These are phyloP conservation scores for Pichia sp. DNA, from an alignment of 1,139 yeast genomes.

Conservation along the genomic window DNA sequence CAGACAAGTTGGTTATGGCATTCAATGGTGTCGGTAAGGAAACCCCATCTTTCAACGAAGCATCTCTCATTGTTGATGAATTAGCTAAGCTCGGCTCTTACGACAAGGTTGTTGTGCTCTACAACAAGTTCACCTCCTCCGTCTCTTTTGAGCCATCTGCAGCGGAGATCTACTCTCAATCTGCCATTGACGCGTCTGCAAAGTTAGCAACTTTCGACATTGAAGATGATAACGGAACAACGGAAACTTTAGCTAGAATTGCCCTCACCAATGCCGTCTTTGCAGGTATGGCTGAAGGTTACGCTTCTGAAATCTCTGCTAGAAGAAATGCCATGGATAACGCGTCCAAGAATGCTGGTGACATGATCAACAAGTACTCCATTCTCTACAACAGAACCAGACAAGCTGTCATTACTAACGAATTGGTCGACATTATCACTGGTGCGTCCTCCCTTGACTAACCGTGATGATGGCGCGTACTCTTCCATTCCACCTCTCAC, in stretches of 20 bases:
- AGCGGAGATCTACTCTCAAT: conserved; percentile 61
- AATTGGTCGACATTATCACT: conserved; percentile 97
- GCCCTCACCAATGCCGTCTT: conserved; percentile 84
- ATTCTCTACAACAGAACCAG: conserved; percentile 99
- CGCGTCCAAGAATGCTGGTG: conserved; percentile 99
- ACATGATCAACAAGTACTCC: conserved; percentile 93
- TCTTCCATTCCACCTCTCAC: too few relatives aligned
- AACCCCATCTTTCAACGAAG: conserved; percentile 90
- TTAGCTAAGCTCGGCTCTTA: conserved; percentile 62
- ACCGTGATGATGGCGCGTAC: conserved; percentile 6
- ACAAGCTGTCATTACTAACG: conserved; percentile 99
- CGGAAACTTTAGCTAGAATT: conserved; percentile 66
- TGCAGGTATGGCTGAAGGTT: conserved; percentile 95
- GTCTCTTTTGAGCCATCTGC: conserved; percentile 84
- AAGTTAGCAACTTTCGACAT: conserved; percentile 78
- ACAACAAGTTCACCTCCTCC: conserved; percentile 82
- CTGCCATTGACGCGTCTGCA: conserved; percentile 78
- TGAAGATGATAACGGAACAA: conserved; percentile 65
- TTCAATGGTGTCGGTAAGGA: conserved; percentile 93
- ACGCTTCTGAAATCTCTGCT: conserved; percentile 96
- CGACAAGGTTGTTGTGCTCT: conserved; percentile 72
- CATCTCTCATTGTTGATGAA: conserved; percentile 83
- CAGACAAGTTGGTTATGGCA: conserved; percentile 61
- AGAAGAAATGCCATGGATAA: conserved; percentile 99
- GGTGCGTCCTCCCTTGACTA: conserved; percentile 99